Evolutionary conservation across 257 asterid species (phyloP).

Genomic region (Solanum lignicaule): DNA sequence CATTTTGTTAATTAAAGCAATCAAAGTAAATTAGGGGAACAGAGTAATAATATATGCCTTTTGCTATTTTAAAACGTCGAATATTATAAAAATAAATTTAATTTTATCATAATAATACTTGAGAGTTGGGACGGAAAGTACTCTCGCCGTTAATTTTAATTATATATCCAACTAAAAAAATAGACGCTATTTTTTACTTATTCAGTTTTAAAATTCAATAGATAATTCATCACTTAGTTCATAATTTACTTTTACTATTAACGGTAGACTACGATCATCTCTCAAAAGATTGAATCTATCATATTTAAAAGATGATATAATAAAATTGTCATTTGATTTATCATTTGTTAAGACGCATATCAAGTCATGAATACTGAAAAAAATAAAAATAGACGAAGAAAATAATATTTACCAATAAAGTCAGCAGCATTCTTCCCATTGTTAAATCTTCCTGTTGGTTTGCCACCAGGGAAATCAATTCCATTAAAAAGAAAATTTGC

Average conservation of each 20-base stretch:
- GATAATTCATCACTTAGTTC: neutral
- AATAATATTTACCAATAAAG: neutral
- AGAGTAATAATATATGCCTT: too few species aligned
- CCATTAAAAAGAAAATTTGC: slow-evolving; percentile 1
- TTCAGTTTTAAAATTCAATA: too few species aligned
- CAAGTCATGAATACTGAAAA: neutral
- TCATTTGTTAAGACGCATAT: rapidly evolving
- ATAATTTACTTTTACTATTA: too few species aligned
- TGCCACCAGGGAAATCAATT: neutral
- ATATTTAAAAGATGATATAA: neutral
- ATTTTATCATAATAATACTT: neutral
- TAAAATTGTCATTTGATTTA: too few species aligned
- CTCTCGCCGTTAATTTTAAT: rapidly evolving
- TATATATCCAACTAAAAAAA: too few species aligned
- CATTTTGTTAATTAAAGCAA: neutral
- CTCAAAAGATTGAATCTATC: neutral
- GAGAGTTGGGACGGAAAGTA: neutral
- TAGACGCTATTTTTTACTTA: too few species aligned
- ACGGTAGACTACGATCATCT: rapidly evolving
- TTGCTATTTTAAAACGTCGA: too few species aligned
- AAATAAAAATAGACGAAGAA: too few species aligned
- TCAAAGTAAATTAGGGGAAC: neutral
- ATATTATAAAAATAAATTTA: too few species aligned
- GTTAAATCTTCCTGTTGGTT: neutral
- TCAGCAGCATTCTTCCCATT: slow-evolving; percentile 1